Evolutionary conservation across 1,284 basidiomycete genomes (phyloP), one percentile per base, ranked within the genome.

Genomic region (Vanrija sp.): DNA sequence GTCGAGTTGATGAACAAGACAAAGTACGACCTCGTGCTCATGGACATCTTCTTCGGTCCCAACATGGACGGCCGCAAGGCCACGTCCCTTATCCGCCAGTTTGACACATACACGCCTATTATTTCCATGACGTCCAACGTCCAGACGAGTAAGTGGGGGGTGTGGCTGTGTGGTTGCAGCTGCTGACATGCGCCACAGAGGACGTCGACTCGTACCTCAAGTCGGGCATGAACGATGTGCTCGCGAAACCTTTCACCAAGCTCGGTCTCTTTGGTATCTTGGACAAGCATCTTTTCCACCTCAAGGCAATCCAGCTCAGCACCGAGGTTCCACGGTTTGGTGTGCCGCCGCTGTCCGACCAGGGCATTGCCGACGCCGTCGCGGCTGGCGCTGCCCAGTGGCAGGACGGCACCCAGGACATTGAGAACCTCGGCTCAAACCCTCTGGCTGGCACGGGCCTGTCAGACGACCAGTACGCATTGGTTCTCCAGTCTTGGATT

Each of bases 201-300:
- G 71, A 71, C 51, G 68, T 75, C 54, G 61, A 65, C 47, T 67
- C 67, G 24, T 71, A 71, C 55, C 51, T 67, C 23, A 62, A 64
- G 42, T 70, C 69, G 16, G 86, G 91, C 20, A 97, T 97, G 94
- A 97, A 95, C 73, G 94, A 97, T 75, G 88, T 96, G 54, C 78
- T 97, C n/a, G 88, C 93, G 8, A 98, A 98, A 74, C 94, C 94
- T 2, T 98, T 98, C 76, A 95, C 90, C 15, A 92, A 93, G 72
- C 85, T 94, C 67, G 88, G 88, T 9, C 77, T 98, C 49, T 78
- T 95, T 49, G 86, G 87, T 59, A 93, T 97, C 84, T 85, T 98
- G 57, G 92, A 98, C 85, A 95, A 94, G 84, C 93, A 97, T 69
- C 79, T 97, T 36, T 86, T 87, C 76, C 93, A 97, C 69, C 84